Conservation (phyloP, 176 grass and related monocot species). For the Aegilops speltoides region DNA sequence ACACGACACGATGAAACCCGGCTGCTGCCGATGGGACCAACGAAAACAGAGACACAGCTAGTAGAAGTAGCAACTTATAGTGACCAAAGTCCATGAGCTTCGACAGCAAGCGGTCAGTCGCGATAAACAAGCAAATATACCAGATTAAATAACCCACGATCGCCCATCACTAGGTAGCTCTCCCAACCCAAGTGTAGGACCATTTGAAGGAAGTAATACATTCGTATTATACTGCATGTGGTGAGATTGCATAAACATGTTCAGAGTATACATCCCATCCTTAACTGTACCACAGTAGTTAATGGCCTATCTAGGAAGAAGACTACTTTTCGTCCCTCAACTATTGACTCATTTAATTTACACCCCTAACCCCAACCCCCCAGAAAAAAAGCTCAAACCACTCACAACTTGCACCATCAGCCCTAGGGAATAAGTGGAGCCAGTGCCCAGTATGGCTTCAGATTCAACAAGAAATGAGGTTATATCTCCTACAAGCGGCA, state of each 20-base stretch:
- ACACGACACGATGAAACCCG: background rate
- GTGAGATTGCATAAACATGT: background rate
- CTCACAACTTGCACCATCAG: background rate
- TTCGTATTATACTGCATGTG: background rate
- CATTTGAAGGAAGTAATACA: constrained; percentile 2
- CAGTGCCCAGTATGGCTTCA: background rate
- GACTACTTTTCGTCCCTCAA: background rate
- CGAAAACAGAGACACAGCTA: no score
- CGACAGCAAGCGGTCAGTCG: background rate
- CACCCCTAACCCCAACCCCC: no score
- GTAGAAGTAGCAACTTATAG: no score
- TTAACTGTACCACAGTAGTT: background rate
- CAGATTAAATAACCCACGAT: background rate
- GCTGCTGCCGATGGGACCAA: background rate
- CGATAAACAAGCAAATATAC: background rate
- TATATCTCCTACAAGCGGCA: background rate
- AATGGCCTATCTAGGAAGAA: background rate
- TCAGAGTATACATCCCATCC: background rate
- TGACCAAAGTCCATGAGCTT: background rate
- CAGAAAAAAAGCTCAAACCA: no score
- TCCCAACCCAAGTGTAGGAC: background rate
- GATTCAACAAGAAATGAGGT: background rate
- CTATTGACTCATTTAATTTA: background rate
- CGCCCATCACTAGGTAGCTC: no score
- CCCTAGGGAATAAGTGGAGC: background rate